phyloP scores from a whole-genome alignment of 495 filamentous ascomycete species.

The Penicillium waksmanii region DNA sequence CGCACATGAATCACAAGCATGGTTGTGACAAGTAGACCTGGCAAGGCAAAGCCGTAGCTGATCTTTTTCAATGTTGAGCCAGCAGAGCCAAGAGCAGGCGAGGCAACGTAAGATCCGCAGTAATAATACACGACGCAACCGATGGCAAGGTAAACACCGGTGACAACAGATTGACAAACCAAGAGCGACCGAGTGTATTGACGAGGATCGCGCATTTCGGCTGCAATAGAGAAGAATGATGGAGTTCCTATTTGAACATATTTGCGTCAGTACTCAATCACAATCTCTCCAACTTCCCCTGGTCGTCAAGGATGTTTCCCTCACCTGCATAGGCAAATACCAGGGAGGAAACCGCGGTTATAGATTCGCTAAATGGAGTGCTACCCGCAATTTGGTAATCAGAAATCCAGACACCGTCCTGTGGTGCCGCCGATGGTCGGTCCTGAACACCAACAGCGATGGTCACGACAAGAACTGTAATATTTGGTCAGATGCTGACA shows the following conservation, averaged over 20 bases:
- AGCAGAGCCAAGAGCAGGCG: constrained; percentile 73
- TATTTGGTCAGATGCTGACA: constrained; percentile 21
- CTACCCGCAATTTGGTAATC: constrained; percentile 37
- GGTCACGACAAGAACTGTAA: constrained; percentile 69
- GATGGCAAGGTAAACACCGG: constrained; percentile 67
- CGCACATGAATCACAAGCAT: constrained; percentile 37
- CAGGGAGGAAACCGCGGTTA: constrained; percentile 70
- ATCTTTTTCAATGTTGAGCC: constrained; percentile 64
- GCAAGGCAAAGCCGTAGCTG: constrained; percentile 73
- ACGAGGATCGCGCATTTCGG: constrained; percentile 70
- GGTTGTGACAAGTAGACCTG: constrained; percentile 48
- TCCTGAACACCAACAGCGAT: constrained; percentile 63
- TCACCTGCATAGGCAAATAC: constrained; percentile 63
- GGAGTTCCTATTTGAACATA: constrained; percentile 41
- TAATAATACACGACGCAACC: constrained; percentile 71
- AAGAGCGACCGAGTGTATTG: constrained; percentile 64
- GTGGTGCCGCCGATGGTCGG: constrained; percentile 40
- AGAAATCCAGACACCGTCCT: constrained; percentile 32
- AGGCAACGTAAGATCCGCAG: constrained; percentile 66
- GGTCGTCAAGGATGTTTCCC: background rate
- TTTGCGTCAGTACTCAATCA: background rate
- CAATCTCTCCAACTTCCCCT: background rate
- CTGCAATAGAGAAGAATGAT: constrained; percentile 71
- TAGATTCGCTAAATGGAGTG: constrained; percentile 36
- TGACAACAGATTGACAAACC: constrained; percentile 45